Conservation (phyloP, 1,139 yeast genomes). For the Nakaseomyces kungkrabaensis region DNA sequence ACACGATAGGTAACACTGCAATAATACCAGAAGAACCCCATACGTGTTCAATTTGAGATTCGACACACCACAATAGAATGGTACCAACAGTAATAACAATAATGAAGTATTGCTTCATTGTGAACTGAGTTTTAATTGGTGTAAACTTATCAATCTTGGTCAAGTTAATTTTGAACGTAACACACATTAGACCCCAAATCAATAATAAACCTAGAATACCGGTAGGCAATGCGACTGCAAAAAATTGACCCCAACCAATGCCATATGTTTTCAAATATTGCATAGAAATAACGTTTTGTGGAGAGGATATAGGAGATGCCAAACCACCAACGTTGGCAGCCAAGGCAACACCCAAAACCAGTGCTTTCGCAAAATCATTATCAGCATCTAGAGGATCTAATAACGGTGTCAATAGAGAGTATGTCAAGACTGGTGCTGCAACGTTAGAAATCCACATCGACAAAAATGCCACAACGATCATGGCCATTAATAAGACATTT, state of each 20-base stretch:
- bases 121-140: constrained; percentile 50
- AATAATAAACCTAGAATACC: constrained; percentile 44
- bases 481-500: constrained; percentile 49
- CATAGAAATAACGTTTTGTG: constrained; percentile 68
- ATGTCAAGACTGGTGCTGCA: constrained; percentile 68
- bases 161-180: constrained; percentile 43
- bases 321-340: constrained; percentile 69
- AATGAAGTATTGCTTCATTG: constrained; percentile 56
- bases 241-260: constrained; percentile 68
- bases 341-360: constrained; percentile 61
- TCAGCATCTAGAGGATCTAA: constrained; percentile 53
- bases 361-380: constrained; percentile 51
- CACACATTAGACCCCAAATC: constrained; percentile 49
- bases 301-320: constrained; percentile 76
- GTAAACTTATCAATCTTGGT: constrained; percentile 38
- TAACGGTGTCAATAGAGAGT: constrained; percentile 55
- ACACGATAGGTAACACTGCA: constrained; percentile 53
- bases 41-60: constrained; percentile 42
- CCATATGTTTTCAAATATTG: constrained; percentile 57
- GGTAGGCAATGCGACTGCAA: constrained; percentile 57
- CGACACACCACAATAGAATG: constrained; percentile 64
- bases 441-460: constrained; percentile 77
- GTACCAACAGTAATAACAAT: constrained; percentile 42
- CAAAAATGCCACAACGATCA: constrained; percentile 58
- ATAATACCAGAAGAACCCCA: constrained; percentile 68